Base-by-base conservation (phyloP, 2,329 filamentous ascomycete species). In the Talaromyces sp. region DNA sequence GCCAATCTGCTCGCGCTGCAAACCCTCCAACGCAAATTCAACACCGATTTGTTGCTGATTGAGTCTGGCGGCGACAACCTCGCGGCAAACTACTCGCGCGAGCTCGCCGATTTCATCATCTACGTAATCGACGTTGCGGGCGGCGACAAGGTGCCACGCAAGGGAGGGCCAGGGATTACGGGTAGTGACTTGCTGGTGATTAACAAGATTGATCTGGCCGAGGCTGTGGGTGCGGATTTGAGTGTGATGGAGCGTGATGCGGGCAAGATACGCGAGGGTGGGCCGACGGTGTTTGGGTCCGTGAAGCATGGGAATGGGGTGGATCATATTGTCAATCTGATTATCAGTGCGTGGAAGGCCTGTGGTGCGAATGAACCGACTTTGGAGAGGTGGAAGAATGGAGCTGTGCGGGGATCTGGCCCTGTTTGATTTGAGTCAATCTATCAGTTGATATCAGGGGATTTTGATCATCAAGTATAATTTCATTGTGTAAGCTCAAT, bases 111-210 rank as follows among this genome's bases (percentile, higher is more conserved):
- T 76, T 99, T 90, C 75, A 99, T 99, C 77, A 89, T 99, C 77
- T 99, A 99, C 75, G 95, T 99, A 31, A 98, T 99, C 68, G 95
- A 99, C 76, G 95, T 99, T 19, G 90, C 88, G 59, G 95, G 95
- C 24, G 95, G 95, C 13, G 95, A 99, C 77, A 99, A 99, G 84
- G 89, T 99, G 56, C 95, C 95, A 0, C 80, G 95, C 29, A 99
- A 99, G 80, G 95, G 95, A 29, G 95, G 95, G 0, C 95, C 95
- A 0, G 95, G 95, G 1, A 99, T 99, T 73, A 99, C 95, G 5
- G 93, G 97, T 79, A 95, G 90, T 69, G 95, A 99, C 71, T 74
- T 99, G 74, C 77, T 99, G 65, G 84, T 99, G 21, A 91, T 99
- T 56, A 99, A 99, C 78, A 99, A 99, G 86, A 96, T 93, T 51